A percentile compares a stretch with the other conserved stretches of the same genome.
These are phyloP conservation scores for Blastocladiella britannica DNA, from an alignment of 192 early-diverging fungal species.

Conservation along the genomic window DNA sequence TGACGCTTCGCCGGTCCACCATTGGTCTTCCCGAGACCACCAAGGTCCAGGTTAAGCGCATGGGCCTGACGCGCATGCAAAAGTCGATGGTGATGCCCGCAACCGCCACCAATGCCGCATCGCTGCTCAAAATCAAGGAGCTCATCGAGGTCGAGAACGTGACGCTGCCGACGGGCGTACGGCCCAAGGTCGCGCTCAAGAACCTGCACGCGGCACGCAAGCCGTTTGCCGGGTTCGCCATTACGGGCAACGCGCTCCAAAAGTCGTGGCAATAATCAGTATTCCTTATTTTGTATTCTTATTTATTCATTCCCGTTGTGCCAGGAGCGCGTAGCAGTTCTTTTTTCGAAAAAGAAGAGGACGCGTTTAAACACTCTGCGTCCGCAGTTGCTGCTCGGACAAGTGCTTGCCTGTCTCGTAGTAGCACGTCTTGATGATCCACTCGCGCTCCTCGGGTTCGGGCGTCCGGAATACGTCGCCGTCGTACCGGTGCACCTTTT, in stretches of 20 bases:
- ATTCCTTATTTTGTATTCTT: background rate
- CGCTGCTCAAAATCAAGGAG: constrained; percentile 39
- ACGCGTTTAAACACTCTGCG: no score
- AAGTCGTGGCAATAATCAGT: background rate
- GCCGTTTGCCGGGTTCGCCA: background rate
- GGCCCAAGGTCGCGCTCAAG: background rate
- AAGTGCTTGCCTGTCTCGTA: background rate
- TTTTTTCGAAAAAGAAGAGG: no score
- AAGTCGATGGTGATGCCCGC: constrained; percentile 32
- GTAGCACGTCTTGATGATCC: background rate
- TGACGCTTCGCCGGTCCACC: constrained; percentile 33
- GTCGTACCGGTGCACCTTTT: background rate
- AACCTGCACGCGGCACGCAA: background rate
- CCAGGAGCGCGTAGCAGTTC: no score
- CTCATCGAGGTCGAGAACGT: constrained; percentile 24
- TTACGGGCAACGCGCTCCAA: background rate
- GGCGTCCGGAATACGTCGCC: background rate
- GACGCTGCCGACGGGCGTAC: background rate
- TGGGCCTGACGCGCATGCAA: constrained; percentile 31
- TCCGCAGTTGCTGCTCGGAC: no score
- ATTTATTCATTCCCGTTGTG: no score
- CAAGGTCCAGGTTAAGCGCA: constrained; percentile 19
- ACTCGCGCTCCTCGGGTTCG: background rate
- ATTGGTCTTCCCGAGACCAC: constrained; percentile 30
- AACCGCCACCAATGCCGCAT: constrained; percentile 27